Evolutionary conservation across 164 flowering plant genomes (phyloP).

Genomic region (Annona squamosa): DNA sequence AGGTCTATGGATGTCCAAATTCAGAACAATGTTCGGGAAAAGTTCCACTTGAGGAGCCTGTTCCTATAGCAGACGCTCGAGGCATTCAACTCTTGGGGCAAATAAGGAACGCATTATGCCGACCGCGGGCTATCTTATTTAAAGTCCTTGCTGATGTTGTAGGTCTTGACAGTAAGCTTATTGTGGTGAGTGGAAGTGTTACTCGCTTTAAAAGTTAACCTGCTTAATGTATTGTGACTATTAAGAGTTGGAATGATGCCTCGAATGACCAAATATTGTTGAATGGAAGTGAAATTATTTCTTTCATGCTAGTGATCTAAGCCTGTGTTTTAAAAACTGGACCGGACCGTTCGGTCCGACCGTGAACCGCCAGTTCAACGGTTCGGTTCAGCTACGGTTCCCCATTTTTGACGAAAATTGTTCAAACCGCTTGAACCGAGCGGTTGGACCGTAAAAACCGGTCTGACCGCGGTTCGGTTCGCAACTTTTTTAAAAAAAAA

Average conservation of each 20-base stretch:
- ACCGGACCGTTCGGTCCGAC: too few relatives aligned
- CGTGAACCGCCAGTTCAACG: too few relatives aligned
- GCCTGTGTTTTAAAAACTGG: too few relatives aligned
- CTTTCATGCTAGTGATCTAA: background rate
- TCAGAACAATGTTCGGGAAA: slow-evolving; percentile 68
- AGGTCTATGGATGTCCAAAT: slow-evolving; percentile 69
- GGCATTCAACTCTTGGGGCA: slow-evolving; percentile 82
- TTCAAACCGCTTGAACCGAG: too few relatives aligned
- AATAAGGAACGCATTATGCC: slow-evolving; percentile 85
- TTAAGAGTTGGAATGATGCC: background rate
- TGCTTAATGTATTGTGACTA: background rate
- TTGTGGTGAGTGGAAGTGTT: slow-evolving; percentile 49
- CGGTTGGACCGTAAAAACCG: too few relatives aligned
- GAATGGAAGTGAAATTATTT: background rate
- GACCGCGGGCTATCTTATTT: slow-evolving; percentile 87
- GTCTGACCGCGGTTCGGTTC: too few relatives aligned
- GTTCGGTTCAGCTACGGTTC: too few relatives aligned
- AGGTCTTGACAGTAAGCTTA: slow-evolving; percentile 82
- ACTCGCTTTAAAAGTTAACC: background rate
- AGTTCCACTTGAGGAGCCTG: slow-evolving; percentile 57
- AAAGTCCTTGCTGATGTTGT: slow-evolving; percentile 97
- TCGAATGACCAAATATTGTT: background rate
- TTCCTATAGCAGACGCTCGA: slow-evolving; percentile 45
- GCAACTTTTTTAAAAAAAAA: too few relatives aligned
- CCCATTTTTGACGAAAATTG: too few relatives aligned